Evolutionary conservation across 2,329 filamentous ascomycete genomes (phyloP).

Genomic region (Claviceps spartinae): DNA sequence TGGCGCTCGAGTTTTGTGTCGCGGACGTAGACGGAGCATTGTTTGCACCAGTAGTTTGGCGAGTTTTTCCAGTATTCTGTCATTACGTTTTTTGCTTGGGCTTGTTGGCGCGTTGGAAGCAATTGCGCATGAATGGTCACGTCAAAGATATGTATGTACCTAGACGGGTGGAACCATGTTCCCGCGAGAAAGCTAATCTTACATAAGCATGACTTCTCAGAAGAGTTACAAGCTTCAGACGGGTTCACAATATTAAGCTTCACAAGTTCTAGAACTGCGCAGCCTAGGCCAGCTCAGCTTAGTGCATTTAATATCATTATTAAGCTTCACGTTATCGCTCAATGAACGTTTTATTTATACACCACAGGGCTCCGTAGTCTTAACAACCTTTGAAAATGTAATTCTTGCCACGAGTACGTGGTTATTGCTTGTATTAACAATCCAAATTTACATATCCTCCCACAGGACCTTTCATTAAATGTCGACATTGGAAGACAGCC

Average conservation of each 20-base stretch:
- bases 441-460: neutral
- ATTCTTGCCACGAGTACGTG: too few relatives aligned
- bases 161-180: neutral
- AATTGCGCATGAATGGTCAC: too few relatives aligned
- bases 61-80: conserved; percentile 98
- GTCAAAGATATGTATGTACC: too few relatives aligned
- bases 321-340: too few relatives aligned
- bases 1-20: conserved; percentile 82
- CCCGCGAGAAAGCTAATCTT: neutral
- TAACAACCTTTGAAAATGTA: too few relatives aligned
- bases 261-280: too few relatives aligned
- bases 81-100: conserved; percentile 39
- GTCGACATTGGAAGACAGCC: neutral
- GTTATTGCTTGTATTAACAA: conserved; percentile 1
- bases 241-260: too few relatives aligned
- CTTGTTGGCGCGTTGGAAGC: neutral
- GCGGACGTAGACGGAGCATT: conserved; percentile 79
- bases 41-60: conserved; percentile 96
- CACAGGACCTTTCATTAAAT: too few relatives aligned
- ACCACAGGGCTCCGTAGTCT: too few relatives aligned
- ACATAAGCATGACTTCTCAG: neutral
- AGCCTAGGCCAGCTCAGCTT: too few relatives aligned
- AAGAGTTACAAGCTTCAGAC: neutral
- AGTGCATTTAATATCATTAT: too few relatives aligned
- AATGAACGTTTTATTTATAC: too few relatives aligned